Conservation (phyloP, 2,329 filamentous ascomycete genomes). For the Arthrobotrys musiformis region DNA sequence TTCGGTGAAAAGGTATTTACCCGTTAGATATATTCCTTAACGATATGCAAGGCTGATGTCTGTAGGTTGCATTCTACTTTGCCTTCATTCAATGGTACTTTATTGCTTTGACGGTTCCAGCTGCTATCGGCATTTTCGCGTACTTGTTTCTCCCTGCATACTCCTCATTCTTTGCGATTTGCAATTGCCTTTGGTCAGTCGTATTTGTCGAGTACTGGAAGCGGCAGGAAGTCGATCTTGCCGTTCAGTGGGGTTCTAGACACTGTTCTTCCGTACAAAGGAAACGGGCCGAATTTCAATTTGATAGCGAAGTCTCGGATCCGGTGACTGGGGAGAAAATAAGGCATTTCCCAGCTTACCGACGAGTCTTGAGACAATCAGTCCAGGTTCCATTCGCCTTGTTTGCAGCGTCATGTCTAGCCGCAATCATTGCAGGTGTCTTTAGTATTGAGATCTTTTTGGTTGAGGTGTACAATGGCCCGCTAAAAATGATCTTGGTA, state of each 20-base stretch:
- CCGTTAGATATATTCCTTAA: no score
- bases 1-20: constrained; percentile 75
- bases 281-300: constrained; percentile 79
- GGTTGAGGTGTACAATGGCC: constrained; percentile 89
- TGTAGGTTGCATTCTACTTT: constrained; percentile 88
- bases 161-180: constrained; percentile 80
- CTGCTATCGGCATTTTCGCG: constrained; percentile 77
- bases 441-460: constrained; percentile 97
- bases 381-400: constrained; percentile 87
- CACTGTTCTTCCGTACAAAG: constrained; percentile 81
- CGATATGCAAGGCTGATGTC: neutral
- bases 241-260: constrained; percentile 87
- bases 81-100: constrained; percentile 94
- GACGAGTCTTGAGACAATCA: constrained; percentile 79
- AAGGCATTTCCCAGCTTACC: constrained; percentile 78
- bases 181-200: constrained; percentile 85
- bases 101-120: constrained; percentile 82
- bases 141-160: constrained; percentile 88
- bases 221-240: constrained; percentile 86
- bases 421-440: constrained; percentile 82
- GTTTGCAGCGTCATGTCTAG: constrained; percentile 76
- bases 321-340: constrained; percentile 82
- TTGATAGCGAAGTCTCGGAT: constrained; percentile 80
- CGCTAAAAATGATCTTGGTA: constrained; percentile 84
- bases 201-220: constrained; percentile 97